Conservation (phyloP, 176 grass and related monocot species). For the Raddia guianensis region DNA sequence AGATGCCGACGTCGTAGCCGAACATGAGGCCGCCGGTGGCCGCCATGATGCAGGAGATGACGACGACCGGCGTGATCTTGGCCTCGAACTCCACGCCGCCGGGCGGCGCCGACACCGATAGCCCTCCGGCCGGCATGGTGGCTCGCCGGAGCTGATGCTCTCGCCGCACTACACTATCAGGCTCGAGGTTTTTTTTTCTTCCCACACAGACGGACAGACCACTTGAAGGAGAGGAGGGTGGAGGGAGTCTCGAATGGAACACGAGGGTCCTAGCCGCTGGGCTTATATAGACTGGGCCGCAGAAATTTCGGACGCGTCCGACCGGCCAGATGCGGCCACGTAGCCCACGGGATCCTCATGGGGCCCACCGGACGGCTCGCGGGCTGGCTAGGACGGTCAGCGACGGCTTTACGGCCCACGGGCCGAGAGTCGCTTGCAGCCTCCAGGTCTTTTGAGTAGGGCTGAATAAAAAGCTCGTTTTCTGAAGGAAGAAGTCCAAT, state of each 20-base stretch:
- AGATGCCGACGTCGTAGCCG: slow-evolving; percentile 90
- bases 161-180: not conserved
- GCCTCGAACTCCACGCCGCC: slow-evolving; percentile 74
- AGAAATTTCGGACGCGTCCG: slow-evolving; percentile 45
- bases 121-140: slow-evolving; percentile 76
- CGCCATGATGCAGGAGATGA: slow-evolving; percentile 96
- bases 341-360: accelerated
- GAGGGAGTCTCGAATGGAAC: not conserved
- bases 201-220: not conserved
- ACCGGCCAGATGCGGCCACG: slow-evolving; percentile 34
- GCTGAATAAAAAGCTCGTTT: too few relatives aligned
- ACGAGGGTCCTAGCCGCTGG: not conserved
- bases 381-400: slow-evolving; percentile 31
- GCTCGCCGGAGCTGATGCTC: not conserved
- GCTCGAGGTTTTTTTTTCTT: not conserved
- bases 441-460: not conserved
- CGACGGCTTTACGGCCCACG: slow-evolving; percentile 47
- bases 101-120: slow-evolving; percentile 66
- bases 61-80: slow-evolving; percentile 87
- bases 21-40: slow-evolving; percentile 94
- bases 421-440: not conserved
- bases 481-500: too few relatives aligned
- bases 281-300: slow-evolving; percentile 30
- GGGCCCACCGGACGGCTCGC: not conserved
- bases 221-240: not conserved